These are phyloP conservation scores for Wickerhamiella dianesei DNA, from an alignment of 805 yeast species.

Conservation along the genomic window DNA sequence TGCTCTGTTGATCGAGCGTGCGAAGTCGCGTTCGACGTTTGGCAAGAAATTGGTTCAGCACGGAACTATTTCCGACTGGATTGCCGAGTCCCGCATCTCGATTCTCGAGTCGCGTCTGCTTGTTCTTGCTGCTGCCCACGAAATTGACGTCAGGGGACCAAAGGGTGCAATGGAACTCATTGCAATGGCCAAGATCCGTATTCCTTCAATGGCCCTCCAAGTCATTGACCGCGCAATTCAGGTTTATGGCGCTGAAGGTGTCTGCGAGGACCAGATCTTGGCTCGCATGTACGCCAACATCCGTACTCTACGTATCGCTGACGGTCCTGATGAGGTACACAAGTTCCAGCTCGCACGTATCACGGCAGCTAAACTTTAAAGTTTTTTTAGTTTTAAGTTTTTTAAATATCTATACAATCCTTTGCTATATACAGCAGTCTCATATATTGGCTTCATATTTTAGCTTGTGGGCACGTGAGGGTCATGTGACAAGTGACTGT, in stretches of 20 bases:
- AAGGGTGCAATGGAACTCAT: constrained; percentile 44
- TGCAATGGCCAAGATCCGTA: constrained; percentile 49
- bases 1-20: constrained; percentile 35
- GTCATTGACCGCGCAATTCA: constrained; percentile 52
- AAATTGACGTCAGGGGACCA: constrained; percentile 40
- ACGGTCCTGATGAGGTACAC: constrained; percentile 61
- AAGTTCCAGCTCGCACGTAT: constrained; percentile 40
- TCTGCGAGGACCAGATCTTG: constrained; percentile 46
- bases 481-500: no score
- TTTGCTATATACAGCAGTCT: not conserved
- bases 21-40: constrained; percentile 36
- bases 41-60: constrained; percentile 37
- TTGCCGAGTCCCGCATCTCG: constrained; percentile 41
- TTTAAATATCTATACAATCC: not conserved
- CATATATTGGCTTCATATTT: no score
- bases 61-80: constrained; percentile 36
- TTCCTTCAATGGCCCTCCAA: constrained; percentile 41
- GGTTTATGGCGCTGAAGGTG: constrained; percentile 52
- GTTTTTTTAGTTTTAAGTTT: not conserved
- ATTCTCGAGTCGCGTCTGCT: constrained; percentile 40
- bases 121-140: constrained; percentile 48
- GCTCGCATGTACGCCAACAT: constrained; percentile 39
- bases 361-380: constrained; percentile 5
- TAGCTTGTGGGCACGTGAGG: no score
- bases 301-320: constrained; percentile 49